Conservation (phyloP, 495 filamentous ascomycete genomes). For the Hypoxylon cercidicola region DNA sequence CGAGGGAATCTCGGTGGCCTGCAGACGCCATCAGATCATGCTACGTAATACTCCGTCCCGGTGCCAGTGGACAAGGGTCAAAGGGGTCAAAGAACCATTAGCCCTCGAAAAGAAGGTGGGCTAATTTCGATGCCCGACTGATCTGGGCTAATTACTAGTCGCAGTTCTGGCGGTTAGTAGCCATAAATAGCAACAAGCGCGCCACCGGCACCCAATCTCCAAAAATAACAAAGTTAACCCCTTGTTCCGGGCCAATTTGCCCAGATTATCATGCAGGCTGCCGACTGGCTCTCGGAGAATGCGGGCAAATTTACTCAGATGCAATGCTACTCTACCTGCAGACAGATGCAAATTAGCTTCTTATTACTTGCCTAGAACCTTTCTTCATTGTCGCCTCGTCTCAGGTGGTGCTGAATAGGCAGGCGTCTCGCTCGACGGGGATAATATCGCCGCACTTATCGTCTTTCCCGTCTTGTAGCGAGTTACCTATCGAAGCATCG, state of each 20-base stretch:
- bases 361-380: conserved; percentile 11
- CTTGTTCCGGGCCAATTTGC: conserved; percentile 34
- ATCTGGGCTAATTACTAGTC: conserved; percentile 22
- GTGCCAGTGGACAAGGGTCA: neutral
- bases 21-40: conserved; percentile 37
- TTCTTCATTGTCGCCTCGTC: conserved; percentile 31
- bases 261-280: conserved; percentile 14
- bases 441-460: conserved; percentile 4
- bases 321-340: conserved; percentile 16
- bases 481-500: conserved; percentile 6
- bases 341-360: conserved; percentile 18
- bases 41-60: conserved; percentile 14
- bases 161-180: conserved; percentile 26
- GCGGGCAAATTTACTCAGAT: conserved; percentile 31
- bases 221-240: conserved; percentile 34
- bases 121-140: conserved; percentile 27
- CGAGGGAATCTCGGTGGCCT: conserved; percentile 30
- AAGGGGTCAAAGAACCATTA: conserved; percentile 19
- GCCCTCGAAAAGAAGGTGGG: conserved; percentile 31
- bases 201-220: conserved; percentile 6
- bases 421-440: conserved; percentile 37
- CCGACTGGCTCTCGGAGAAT: conserved; percentile 17
- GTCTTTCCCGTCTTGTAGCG: conserved; percentile 5
- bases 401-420: conserved; percentile 39
- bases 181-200: conserved; percentile 44